Percentiles rank a stretch among this genome's conserved stretches.
Evolutionary conservation across 805 yeast species (phyloP).

Genomic region (Yarrowia sp.): DNA sequence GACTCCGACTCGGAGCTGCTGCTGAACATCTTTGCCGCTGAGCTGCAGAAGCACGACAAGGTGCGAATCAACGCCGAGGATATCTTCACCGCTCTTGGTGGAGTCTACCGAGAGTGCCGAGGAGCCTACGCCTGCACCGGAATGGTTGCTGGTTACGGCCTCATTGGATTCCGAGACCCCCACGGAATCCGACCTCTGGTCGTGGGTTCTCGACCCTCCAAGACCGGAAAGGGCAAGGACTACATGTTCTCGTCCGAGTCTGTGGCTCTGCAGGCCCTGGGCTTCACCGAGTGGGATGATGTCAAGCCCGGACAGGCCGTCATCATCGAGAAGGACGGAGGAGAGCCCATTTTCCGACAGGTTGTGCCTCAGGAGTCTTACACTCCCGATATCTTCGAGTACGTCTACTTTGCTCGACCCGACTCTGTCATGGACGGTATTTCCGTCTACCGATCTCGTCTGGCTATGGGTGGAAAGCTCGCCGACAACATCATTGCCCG

Average conservation of each 20-base stretch:
- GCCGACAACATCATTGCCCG: slow-evolving; percentile 62
- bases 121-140: slow-evolving; percentile 98
- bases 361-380: slow-evolving; percentile 74
- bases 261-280: slow-evolving; percentile 90
- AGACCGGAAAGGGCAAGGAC: slow-evolving; percentile 64
- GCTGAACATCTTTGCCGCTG: slow-evolving; percentile 86
- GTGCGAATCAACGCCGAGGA: slow-evolving; percentile 89
- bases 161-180: slow-evolving; percentile 96
- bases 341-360: slow-evolving; percentile 78
- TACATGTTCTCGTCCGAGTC: slow-evolving; percentile 95
- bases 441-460: slow-evolving; percentile 86
- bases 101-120: slow-evolving; percentile 74
- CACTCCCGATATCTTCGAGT: slow-evolving; percentile 95
- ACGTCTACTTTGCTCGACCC: slow-evolving; percentile 97
- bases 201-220: slow-evolving; percentile 73
- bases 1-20: slow-evolving; percentile 93
- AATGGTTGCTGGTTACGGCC: slow-evolving; percentile 92
- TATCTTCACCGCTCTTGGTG: slow-evolving; percentile 79
- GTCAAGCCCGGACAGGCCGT: slow-evolving; percentile 95
- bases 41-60: slow-evolving; percentile 86
- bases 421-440: slow-evolving; percentile 97
- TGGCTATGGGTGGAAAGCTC: slow-evolving; percentile 88
- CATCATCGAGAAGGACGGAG: slow-evolving; percentile 74
- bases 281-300: slow-evolving; percentile 76
- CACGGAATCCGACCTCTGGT: slow-evolving; percentile 92